Percentiles rank a stretch among this genome's conserved stretches.
Conservation (phyloP, 192 early-diverging fungal genomes). For the Pilobolus umbonatus region DNA sequence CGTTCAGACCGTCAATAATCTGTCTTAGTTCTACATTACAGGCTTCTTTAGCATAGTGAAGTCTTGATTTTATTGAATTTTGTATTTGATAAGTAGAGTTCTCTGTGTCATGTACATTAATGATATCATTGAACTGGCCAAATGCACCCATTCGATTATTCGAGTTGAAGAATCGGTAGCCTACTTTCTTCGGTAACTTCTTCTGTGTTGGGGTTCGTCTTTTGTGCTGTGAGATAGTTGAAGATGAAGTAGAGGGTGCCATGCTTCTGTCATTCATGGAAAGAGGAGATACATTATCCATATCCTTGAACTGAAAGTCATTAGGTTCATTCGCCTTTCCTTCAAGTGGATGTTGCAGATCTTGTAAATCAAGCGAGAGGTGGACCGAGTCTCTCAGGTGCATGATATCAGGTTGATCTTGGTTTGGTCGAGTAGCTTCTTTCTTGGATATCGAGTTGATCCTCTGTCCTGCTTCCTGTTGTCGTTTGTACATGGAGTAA, state of each 20-base stretch:
- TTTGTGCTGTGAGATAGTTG: not conserved
- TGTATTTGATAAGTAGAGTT: constrained; percentile 11
- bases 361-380: not conserved
- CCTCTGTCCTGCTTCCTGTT: not conserved
- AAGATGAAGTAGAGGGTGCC: constrained; percentile 8
- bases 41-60: constrained; percentile 38
- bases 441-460: not conserved
- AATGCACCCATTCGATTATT: constrained; percentile 24
- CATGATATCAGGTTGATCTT: not conserved
- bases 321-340: not conserved
- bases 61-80: constrained; percentile 25
- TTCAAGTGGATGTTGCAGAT: constrained; percentile 9
- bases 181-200: constrained; percentile 8
- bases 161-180: constrained; percentile 23
- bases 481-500: constrained; percentile 9
- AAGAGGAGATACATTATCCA: not conserved
- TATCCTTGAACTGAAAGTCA: not conserved
- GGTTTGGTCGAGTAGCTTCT: not conserved
- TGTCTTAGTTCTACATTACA: constrained; percentile 62
- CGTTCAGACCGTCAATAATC: constrained; percentile 64
- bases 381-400: not conserved
- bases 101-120: not conserved
- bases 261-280: too few relatives aligned
- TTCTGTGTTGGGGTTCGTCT: constrained; percentile 9
- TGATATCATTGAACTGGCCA: constrained; percentile 13